Percentiles rank a stretch among this genome's conserved stretches.
phyloP scores from a whole-genome alignment of 257 asterid species.

The Penstemon newberryi region DNA sequence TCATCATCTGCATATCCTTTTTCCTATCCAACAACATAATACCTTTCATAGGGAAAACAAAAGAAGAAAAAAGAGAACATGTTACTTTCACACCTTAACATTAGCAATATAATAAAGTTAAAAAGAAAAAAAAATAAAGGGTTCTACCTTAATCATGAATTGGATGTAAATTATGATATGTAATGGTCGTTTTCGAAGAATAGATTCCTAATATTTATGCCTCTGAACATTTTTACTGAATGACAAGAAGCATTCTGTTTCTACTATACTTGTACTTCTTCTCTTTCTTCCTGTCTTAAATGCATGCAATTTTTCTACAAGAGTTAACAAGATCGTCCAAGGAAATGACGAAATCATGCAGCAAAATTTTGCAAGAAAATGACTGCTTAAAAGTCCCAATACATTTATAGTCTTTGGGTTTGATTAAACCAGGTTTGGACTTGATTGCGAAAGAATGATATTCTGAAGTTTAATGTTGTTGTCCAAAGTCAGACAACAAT shows the following conservation, averaged over 20 bases:
- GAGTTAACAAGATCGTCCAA: slow-evolving; percentile 31
- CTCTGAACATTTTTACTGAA: background rate
- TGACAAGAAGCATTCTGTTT: background rate
- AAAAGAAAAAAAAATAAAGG: background rate
- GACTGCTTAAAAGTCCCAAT: background rate
- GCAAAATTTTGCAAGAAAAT: slow-evolving; percentile 18
- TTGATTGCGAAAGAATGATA: background rate
- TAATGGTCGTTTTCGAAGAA: background rate
- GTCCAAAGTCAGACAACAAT: slow-evolving; percentile 1
- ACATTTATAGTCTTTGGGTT: too few species aligned
- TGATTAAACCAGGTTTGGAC: too few species aligned
- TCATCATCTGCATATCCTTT: background rate
- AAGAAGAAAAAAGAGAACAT: too few species aligned
- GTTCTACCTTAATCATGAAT: background rate
- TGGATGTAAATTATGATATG: background rate
- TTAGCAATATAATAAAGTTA: too few species aligned
- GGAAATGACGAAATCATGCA: slow-evolving; percentile 5
- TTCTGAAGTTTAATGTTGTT: slow-evolving; percentile 12
- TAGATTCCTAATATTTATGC: background rate
- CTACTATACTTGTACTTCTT: background rate
- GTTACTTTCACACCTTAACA: too few species aligned
- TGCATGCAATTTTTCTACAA: background rate
- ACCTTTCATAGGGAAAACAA: too few species aligned
- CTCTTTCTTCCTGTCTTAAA: background rate
- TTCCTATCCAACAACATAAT: background rate